phyloP scores from a whole-genome alignment of 176 grass and related monocot genomes.

The Poa annua region DNA sequence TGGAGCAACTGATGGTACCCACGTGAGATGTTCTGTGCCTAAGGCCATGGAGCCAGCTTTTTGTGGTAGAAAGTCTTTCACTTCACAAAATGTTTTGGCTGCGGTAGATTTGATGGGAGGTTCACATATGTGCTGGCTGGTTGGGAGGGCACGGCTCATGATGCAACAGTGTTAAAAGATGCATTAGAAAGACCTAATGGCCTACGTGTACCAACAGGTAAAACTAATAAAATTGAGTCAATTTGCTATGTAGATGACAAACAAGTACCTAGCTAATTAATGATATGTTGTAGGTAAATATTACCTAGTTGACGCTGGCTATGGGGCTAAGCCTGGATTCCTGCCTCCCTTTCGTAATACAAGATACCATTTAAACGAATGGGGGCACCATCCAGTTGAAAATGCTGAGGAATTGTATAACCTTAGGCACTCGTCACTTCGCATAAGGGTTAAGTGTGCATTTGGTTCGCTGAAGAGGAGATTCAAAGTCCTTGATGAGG shows the following conservation, averaged over 20 bases:
- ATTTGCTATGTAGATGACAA: too few relatives aligned
- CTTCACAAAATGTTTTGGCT: slow-evolving; percentile 1
- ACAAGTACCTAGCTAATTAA: too few relatives aligned
- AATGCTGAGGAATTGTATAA: background rate
- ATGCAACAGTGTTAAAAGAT: background rate
- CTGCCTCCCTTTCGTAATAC: background rate
- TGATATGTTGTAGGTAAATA: background rate
- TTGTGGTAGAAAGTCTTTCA: background rate
- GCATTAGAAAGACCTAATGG: background rate
- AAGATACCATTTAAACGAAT: background rate
- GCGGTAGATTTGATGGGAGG: background rate
- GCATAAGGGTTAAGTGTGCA: background rate
- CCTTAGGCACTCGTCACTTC: background rate
- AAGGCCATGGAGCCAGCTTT: background rate
- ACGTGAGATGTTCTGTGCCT: background rate
- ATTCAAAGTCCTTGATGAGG: background rate
- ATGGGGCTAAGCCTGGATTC: background rate
- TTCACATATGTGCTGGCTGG: background rate
- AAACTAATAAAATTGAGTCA: too few relatives aligned
- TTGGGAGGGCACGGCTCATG: background rate
- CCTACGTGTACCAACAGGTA: background rate
- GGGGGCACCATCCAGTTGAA: background rate
- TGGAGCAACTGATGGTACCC: background rate
- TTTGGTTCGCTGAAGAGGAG: background rate
- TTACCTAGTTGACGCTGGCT: background rate